Base-by-base conservation (phyloP, 2,329 filamentous ascomycete genomes). In the Phaeosphaeriaceae sp. region DNA sequence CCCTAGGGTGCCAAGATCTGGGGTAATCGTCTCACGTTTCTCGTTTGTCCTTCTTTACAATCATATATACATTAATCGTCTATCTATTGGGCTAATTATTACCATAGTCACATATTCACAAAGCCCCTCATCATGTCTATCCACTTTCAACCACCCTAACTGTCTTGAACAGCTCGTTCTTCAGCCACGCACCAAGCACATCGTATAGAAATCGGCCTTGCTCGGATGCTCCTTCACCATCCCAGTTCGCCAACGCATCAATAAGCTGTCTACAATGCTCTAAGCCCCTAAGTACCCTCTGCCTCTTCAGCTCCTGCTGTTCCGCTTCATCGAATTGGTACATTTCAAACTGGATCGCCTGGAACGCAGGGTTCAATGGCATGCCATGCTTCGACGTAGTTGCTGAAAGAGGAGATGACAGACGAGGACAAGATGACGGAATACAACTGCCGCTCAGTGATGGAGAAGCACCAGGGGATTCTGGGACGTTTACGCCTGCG, bases 111-210 rank as follows among this genome's bases (percentile, higher is more conserved):
- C n/a, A n/a, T n/a, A n/a, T n/a, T n/a, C n/a, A n/a, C n/a, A n/a
- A n/a, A n/a, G n/a, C n/a, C n/a, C n/a, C n/a, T n/a, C n/a, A n/a
- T n/a, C 6, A 36, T 20, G 40, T 17, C 13, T 29, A 26, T 40
- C 16, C 34, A 35, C 54, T 52, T 42, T 61, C 58, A 6, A 70
- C 59, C 42, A 68, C 56, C 36, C 53, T 52, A 15, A 66, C 41
- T 20, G 64, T 69, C 57, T 61, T 68, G 44, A 57, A 60, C 40
- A 70, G 45, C 50, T 69, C 61, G 36, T 56, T 66, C 60, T 68
- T 67, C 39, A 71, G 42, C 68, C 68, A 71, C 21, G 63, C 58
- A 28, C 68, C 67, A 3, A 71, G 50, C 11, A 66, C 56, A 49
- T 65, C 64, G 38, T 70, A 71, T 36, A 70, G 36, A 21, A 63